Conservation (phyloP, 176 grass and related monocot species). For the Zoysia pacifica region DNA sequence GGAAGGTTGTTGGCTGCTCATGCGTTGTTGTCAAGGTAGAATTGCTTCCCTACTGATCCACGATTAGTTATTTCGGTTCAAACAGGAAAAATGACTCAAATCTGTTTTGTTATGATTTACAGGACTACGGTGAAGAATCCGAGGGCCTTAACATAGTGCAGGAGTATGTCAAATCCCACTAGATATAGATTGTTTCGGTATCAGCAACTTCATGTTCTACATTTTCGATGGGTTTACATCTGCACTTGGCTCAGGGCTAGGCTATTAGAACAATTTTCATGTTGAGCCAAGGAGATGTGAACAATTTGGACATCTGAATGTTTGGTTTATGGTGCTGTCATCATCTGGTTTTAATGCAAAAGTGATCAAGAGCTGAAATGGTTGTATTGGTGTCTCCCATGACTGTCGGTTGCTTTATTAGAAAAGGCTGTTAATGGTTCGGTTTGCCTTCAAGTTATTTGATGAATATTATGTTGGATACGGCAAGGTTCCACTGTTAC, state of each 20-base stretch:
- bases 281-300: constrained; percentile 21
- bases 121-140: constrained; percentile 86
- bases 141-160: constrained; percentile 88
- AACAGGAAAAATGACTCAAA: not conserved
- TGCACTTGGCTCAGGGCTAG: constrained; percentile 24
- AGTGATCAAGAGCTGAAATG: constrained; percentile 8
- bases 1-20: constrained; percentile 83
- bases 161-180: constrained; percentile 76
- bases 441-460: no score
- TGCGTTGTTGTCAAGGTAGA: constrained; percentile 78
- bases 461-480: no score
- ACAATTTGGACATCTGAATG: constrained; percentile 22
- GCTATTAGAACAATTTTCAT: constrained; percentile 13
- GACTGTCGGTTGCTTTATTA: no score
- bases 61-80: not conserved
- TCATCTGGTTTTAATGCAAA: constrained; percentile 17
- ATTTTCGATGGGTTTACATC: constrained; percentile 11
- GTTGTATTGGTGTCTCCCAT: no score
- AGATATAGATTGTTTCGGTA: constrained; percentile 22
- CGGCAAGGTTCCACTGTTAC: no score
- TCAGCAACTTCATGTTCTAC: constrained; percentile 3
- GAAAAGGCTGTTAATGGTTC: no score
- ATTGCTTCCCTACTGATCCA: not conserved
- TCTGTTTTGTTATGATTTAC: constrained; percentile 17
- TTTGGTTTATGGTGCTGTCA: constrained; percentile 26